phyloP scores from a whole-genome alignment of 2,329 filamentous ascomycete species.

The Alternaria incomplexa region DNA sequence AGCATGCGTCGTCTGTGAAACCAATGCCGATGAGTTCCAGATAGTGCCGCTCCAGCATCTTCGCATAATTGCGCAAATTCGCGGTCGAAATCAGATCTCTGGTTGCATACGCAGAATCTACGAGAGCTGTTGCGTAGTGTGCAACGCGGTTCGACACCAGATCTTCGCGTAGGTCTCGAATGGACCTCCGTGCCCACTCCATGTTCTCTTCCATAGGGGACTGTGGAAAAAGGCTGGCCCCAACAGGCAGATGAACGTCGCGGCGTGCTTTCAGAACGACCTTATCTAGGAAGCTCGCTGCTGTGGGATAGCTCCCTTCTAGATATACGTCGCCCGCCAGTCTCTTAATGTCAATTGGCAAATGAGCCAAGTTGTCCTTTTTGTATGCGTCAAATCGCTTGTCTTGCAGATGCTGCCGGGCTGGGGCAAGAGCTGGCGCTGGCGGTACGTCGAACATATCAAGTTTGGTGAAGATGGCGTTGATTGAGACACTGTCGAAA shows the following conservation, averaged over 20 bases:
- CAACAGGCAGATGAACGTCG: constrained; percentile 10
- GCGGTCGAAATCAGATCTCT: neutral
- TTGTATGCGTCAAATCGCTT: neutral
- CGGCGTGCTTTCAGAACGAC: constrained; percentile 5
- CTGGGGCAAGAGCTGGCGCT: neutral
- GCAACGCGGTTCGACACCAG: neutral
- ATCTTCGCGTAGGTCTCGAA: constrained; percentile 2
- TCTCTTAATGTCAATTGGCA: neutral
- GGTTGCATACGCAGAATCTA: neutral
- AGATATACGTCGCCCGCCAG: constrained; percentile 4
- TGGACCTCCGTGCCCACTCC: constrained; percentile 4
- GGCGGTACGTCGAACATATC: neutral
- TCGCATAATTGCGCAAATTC: neutral
- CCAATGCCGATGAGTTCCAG: constrained; percentile 4
- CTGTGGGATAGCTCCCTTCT: neutral
- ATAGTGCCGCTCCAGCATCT: neutral
- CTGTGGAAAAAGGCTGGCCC: constrained; percentile 8
- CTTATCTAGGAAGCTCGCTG: neutral
- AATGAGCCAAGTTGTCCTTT: neutral
- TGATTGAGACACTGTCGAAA: neutral
- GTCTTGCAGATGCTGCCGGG: neutral
- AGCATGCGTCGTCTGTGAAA: constrained; percentile 3
- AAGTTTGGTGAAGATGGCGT: neutral
- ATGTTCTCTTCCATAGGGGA: neutral
- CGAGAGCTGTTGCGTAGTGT: constrained; percentile 1